Conservation (phyloP, 768 basidiomycete genomes). For the Lentinula edodes region DNA sequence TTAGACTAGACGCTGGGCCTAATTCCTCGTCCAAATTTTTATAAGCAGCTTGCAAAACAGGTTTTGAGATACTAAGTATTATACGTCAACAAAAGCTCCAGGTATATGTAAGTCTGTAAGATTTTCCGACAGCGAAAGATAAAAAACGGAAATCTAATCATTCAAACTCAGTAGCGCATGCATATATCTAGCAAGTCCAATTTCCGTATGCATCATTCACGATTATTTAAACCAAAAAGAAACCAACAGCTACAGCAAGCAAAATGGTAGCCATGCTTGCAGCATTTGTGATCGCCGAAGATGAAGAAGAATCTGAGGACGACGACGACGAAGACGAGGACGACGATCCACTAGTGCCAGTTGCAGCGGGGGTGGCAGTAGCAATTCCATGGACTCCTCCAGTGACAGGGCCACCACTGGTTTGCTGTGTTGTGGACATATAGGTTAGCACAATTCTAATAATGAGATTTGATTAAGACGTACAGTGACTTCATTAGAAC, state of each 20-base stretch:
- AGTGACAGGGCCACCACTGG: constrained; percentile 30
- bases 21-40: neutral
- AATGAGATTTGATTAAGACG: constrained; percentile 8
- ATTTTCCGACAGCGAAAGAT: neutral
- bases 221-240: neutral
- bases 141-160: neutral
- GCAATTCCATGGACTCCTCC: constrained; percentile 33
- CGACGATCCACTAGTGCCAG: neutral
- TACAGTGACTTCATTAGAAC: constrained; percentile 27
- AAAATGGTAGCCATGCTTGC: neutral
- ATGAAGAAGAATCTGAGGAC: neutral
- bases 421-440: constrained; percentile 21
- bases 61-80: neutral
- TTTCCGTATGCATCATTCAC: neutral
- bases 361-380: constrained; percentile 8
- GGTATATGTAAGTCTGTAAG: neutral
- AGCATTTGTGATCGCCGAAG: neutral
- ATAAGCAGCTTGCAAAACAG: neutral
- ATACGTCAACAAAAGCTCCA: neutral
- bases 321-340: constrained; percentile 4
- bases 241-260: neutral
- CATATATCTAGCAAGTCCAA: neutral
- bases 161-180: neutral
- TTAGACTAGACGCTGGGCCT: neutral
- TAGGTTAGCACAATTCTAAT: neutral